Evolutionary conservation across 495 filamentous ascomycete species (phyloP).

Genomic region (Mytilinidion resinicola): DNA sequence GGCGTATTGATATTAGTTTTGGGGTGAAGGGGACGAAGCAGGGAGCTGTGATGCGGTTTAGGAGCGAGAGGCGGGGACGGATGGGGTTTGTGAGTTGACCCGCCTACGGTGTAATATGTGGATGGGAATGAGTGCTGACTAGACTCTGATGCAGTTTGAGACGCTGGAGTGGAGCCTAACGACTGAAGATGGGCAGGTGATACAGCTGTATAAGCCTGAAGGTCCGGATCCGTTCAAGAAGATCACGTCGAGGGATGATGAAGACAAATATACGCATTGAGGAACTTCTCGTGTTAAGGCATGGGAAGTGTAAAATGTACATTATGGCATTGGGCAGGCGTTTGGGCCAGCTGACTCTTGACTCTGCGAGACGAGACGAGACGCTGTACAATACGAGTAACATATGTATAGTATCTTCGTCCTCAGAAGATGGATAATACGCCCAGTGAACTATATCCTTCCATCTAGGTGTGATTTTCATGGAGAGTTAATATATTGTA

Average conservation of each 20-base stretch:
- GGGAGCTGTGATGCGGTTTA: constrained; percentile 72
- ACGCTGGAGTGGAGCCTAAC: constrained; percentile 99
- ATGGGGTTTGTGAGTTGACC: constrained; percentile 59
- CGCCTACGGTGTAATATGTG: too few relatives aligned
- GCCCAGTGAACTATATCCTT: too few relatives aligned
- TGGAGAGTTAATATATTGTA: too few relatives aligned
- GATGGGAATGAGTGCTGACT: neutral
- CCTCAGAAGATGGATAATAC: too few relatives aligned
- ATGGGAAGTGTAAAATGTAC: neutral
- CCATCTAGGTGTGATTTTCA: too few relatives aligned
- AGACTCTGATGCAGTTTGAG: constrained; percentile 55
- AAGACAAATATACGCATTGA: constrained; percentile 4
- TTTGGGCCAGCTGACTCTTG: neutral
- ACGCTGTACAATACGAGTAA: too few relatives aligned
- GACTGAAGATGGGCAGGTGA: constrained; percentile 46
- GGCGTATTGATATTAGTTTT: constrained; percentile 80
- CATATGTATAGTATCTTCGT: too few relatives aligned
- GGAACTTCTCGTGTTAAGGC: neutral
- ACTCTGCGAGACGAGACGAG: neutral
- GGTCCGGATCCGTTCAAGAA: constrained; percentile 6
- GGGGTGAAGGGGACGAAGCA: constrained; percentile 75
- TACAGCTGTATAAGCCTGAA: constrained; percentile 31
- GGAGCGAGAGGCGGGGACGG: constrained; percentile 63
- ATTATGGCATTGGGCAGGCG: constrained; percentile 2
- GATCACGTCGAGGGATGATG: neutral